Base-by-base conservation (phyloP, 495 filamentous ascomycete species). In the Halenospora varia region DNA sequence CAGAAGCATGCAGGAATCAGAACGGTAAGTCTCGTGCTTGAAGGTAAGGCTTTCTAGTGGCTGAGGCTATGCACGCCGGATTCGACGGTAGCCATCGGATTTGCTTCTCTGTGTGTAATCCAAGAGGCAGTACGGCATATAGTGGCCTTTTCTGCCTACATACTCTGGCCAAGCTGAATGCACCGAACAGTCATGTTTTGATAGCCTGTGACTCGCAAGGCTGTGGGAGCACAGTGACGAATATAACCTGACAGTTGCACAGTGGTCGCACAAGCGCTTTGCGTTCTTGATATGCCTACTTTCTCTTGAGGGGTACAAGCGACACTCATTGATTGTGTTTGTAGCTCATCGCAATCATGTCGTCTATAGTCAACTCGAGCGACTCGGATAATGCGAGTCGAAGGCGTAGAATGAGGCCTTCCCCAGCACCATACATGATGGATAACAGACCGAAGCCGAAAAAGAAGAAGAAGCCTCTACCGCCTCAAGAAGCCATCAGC, bases 401-500 rank as follows among this genome's bases (percentile, higher is more conserved):
- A 47, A 17, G 20, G 17, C 58, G 42, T 10, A 47, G 46, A 17
- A 24, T 42, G 39, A 19, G 20, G n/a, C 55, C 46, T 17, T n/a
- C 24, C 9, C 10, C 29, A 20, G n/a, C 25, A 11, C 4, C 25
- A 8, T 4, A 25, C 3, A 17, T 17, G 13, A 17, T 17, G 13
- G 42, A 46, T 8, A n/a, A 11, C 20, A 47, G 56, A 35, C 35
- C 53, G 44, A 59, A 63, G 22, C 41, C 61, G n/a, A 60, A 56
- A 25, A 63, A 60, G 53, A 84, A 82, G 61, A 74, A 79, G 66
- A 72, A 70, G 57, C 79, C 68, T 40, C 78, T 86, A 44, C 62
- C 84, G 17, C 88, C 89, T 10, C 90, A 96, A 70, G 76, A 83
- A 60, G 78, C 73, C 11, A 75, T 95, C 39, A 84, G 88, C 62